Evolutionary conservation across 176 grass and related monocot species (phyloP), one percentile per base, ranked within the genome.

Genomic region (Microstegium vimineum): DNA sequence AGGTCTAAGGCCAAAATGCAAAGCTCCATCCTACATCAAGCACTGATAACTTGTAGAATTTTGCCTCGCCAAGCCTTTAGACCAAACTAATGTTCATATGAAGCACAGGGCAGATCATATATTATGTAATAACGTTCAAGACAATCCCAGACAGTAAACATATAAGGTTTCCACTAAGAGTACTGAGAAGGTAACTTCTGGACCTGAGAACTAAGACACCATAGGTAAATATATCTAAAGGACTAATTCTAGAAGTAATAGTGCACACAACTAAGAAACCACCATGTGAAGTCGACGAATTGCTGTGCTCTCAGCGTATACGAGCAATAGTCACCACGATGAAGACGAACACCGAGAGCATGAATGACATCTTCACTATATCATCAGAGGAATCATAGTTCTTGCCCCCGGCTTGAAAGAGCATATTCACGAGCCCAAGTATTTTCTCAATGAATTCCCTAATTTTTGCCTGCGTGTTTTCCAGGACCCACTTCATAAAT

Each of bases 271-370:
- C 56, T 78, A 61, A 78, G 37, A 64, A 71, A 65, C 74, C 65
- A 83, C 43, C 65, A 57, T 54, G 86, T 60, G 41, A 88, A 87
- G 92, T 98, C 92, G 90, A 66, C 90, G 31, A 89, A 79, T 93
- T 85, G 41, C 78, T 74, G 67, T 66, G 78, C 57, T 83, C 71
- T 83, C 71, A 90, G 20, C 68, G 65, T 34, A 99, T 74, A 73
- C 93, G 96, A 59, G 86, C 90, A 54, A 92, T 30, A 17, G 92
- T 89, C 28, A 97, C 89, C 51, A 97, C 86, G 5, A 97, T 84
- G 81, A 97, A 97, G 62, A 97, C 86, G 6, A 94, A 82, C 14
- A 97, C 90, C 1, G 90, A 85, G 30, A 97, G 90, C 92, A 97
- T 85, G 75, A 97, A 91, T 13, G 92, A 94, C 47, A 93, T 87